Base-by-base conservation (phyloP, 2,329 filamentous ascomycete species). In the Alternaria alternata region DNA sequence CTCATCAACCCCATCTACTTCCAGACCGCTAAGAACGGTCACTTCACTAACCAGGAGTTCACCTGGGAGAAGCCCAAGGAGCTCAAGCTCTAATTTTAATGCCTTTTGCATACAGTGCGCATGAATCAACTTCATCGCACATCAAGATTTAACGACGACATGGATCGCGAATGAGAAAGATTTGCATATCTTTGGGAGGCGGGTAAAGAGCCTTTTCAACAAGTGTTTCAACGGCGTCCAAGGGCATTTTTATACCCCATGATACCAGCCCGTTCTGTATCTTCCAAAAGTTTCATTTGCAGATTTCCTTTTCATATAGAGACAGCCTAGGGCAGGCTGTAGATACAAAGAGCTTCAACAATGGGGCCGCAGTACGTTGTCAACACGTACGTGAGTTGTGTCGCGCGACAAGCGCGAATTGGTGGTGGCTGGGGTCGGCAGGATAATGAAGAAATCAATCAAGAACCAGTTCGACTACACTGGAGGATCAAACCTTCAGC, bases 21-120 rank as follows among this genome's bases (percentile, higher is more conserved):
- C 88, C 88, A 94, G 86, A 99, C 95, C 60, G 95, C 95, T 84
- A 97, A 97, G 92, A 98, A 98, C 85, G 95, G 95, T 75, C 95
- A 99, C 89, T 99, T 99, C 84, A 96, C 93, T 83, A 95, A 97
- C 91, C 95, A 97, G 88, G 86, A 82, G 82, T 99, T 99, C 88
- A 89, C 86, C 83, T 99, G 95, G 95, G 95, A 99, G 89, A 88
- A 98, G 89, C 94, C 95, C 78, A 97, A 97, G 92, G 76, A 86
- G 72, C 92, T 99, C 78, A 94, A 91, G 84, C 91, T 92, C 83
- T 98, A 97, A 88, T 59, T 54, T 51, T 54, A 48, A 59, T 54
- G 51, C 51, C 44, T 69, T 67, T 64, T 69, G 71, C 71, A 76
- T 75, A 47, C 70, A 67, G 64, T 73, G 75, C 72, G 72, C 54